Conservation (phyloP, 495 filamentous ascomycete species). For the Filosporella fistucella region DNA sequence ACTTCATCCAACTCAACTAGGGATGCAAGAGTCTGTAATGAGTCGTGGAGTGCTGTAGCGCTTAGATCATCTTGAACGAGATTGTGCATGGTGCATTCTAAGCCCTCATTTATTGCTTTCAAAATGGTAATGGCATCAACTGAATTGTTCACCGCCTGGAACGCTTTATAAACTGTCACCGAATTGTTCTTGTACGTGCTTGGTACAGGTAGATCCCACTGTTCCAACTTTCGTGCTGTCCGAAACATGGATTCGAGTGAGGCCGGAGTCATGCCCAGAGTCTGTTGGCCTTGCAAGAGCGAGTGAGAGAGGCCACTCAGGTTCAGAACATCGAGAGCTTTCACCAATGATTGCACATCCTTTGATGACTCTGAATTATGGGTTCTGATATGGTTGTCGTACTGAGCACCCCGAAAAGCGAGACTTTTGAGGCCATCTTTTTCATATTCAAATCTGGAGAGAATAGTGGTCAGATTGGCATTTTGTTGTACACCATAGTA, state of each 20-base stretch:
- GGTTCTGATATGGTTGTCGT: constrained; percentile 73
- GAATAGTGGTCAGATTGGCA: constrained; percentile 67
- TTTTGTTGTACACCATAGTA: constrained; percentile 90
- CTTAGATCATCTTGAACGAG: constrained; percentile 52
- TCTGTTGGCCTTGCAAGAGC: constrained; percentile 59
- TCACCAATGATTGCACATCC: constrained; percentile 51
- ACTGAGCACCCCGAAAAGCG: constrained; percentile 85
- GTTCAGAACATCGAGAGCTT: constrained; percentile 60
- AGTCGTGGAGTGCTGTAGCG: constrained; percentile 53
- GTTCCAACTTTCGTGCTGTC: constrained; percentile 80
- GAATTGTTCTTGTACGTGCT: constrained; percentile 53
- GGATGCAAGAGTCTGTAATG: constrained; percentile 68
- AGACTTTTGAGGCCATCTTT: constrained; percentile 82
- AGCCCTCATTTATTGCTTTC: constrained; percentile 53
- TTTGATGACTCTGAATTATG: constrained; percentile 31
- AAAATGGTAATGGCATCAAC: constrained; percentile 45
- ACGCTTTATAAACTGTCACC: constrained; percentile 69
- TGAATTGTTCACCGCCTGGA: constrained; percentile 73
- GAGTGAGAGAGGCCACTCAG: constrained; percentile 69
- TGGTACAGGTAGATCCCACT: constrained; percentile 87
- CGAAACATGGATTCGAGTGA: constrained; percentile 66
- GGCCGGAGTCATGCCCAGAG: constrained; percentile 46
- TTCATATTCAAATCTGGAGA: constrained; percentile 88
- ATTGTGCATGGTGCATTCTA: constrained; percentile 57
- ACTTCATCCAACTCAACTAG: constrained; percentile 80